Evolutionary conservation across 2,329 filamentous ascomycete species (phyloP).

Genomic region (Drechslerella coelobrocha): DNA sequence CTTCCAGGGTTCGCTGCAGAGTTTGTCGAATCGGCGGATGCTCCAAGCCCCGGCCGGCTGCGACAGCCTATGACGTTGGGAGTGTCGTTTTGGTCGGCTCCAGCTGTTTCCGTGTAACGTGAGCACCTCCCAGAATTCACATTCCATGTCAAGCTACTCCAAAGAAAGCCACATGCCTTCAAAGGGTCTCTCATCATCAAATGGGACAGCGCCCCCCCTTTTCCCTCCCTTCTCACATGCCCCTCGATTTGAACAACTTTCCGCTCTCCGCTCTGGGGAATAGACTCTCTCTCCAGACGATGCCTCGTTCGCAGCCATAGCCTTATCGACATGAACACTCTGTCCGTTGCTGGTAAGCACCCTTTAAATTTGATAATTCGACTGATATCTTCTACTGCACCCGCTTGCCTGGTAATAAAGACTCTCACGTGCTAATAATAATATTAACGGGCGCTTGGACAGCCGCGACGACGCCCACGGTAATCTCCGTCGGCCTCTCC

Average conservation of each 20-base stretch:
- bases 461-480: conserved; percentile 82
- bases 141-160: neutral
- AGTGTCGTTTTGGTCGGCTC: neutral
- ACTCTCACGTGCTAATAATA: neutral
- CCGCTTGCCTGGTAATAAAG: neutral
- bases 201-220: neutral
- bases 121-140: neutral
- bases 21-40: no score
- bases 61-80: neutral
- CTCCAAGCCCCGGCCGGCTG: neutral
- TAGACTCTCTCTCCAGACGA: conserved; percentile 1
- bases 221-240: neutral
- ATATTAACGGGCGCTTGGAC: neutral
- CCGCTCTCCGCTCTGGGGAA: neutral
- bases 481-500: conserved; percentile 82
- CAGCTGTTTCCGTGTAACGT: neutral
- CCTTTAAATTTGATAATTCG: neutral
- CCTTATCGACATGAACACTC: conserved; percentile 66
- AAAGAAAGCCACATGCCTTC: neutral
- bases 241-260: neutral
- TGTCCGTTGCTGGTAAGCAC: conserved; percentile 70
- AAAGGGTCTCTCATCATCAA: no score
- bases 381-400: neutral
- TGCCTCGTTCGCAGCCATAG: conserved; percentile 2
- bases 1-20: no score